phyloP scores from a whole-genome alignment of 305 asterid genomes.

The Fraxinus platypoda region DNA sequence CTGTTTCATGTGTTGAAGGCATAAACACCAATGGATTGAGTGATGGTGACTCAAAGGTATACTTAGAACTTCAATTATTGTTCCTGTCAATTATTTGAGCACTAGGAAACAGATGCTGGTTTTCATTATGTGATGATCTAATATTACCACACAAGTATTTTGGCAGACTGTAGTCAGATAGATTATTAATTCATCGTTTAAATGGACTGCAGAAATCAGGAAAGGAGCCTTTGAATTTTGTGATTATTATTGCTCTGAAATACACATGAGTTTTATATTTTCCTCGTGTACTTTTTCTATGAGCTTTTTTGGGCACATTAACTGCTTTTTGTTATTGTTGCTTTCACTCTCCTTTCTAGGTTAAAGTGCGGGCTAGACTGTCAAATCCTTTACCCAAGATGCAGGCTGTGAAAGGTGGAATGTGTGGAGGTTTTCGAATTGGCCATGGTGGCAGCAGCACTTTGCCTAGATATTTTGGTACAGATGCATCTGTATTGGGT shows the following conservation, averaged over 20 bases:
- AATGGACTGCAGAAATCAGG: background rate
- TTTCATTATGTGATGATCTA: constrained; percentile 12
- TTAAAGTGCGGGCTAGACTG: constrained; percentile 60
- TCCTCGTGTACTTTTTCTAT: background rate
- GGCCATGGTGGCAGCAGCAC: constrained; percentile 38
- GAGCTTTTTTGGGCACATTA: background rate
- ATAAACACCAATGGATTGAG: constrained; percentile 47
- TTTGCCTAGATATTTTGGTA: constrained; percentile 35
- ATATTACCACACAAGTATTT: constrained; percentile 4
- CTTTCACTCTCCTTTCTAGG: constrained; percentile 24
- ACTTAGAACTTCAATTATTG: constrained; percentile 15
- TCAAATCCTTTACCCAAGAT: constrained; percentile 64
- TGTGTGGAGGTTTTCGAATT: constrained; percentile 61
- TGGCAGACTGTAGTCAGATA: background rate
- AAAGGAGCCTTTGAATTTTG: background rate
- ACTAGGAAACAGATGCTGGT: background rate
- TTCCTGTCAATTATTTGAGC: constrained; percentile 4
- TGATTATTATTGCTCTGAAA: background rate
- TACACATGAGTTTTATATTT: background rate
- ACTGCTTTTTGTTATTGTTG: constrained; percentile 11
- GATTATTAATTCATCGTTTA: background rate
- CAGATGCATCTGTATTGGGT: constrained; percentile 14
- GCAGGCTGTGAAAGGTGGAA: constrained; percentile 68
- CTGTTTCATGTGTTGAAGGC: constrained; percentile 56
- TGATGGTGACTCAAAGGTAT: constrained; percentile 58